Evolutionary conservation across 2,329 filamentous ascomycete species (phyloP), one percentile per base, ranked within the genome.

Genomic region (Helminthosporium solani): DNA sequence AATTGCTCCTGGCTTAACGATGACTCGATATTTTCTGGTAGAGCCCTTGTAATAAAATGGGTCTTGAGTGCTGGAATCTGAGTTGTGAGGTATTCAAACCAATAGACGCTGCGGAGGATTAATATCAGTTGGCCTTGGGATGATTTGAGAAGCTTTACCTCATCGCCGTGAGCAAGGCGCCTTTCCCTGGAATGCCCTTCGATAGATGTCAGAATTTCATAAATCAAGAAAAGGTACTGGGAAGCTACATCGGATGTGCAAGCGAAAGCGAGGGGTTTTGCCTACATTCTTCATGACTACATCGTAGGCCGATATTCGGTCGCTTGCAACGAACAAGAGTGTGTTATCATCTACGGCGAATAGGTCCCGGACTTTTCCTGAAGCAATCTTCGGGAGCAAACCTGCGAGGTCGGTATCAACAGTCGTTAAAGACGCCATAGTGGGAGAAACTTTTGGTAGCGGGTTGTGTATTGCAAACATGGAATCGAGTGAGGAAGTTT

Each of bases 281-380:
- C 71, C 63, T 68, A 85, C 84, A 73, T 94, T 96, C 61, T 81
- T 75, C 78, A 95, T 84, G 59, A 95, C 83, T 59, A 95, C 90
- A 79, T 97, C 92, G 77, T 92, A 97, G 45, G 94, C 94, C 19
- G 90, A 96, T 69, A 96, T 94, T 57, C 94, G 86, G 74, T 96
- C 91, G 12, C 88, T 87, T 19, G 88, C 86, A 44, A 91, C 84
- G 66, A 96, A 92, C 46, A 95, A 84, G 3, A 95, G 81, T 2
- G 82, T 86, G 46, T 80, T 73, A 33, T 82, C 75, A 66, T 88
- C 82, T 43, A 95, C 75, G 50, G 81, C 78, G 70, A 89, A 95
- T 30, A 95, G 79, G 64, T 95, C 88, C 62, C 89, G 83, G 20
- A 95, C 90, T 74, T 95, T 95, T 53, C 83, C 83, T 31, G 78